These are phyloP conservation scores for Ceratobasidium sp. DNA, from an alignment of 1,284 basidiomycete species.

Conservation along the genomic window DNA sequence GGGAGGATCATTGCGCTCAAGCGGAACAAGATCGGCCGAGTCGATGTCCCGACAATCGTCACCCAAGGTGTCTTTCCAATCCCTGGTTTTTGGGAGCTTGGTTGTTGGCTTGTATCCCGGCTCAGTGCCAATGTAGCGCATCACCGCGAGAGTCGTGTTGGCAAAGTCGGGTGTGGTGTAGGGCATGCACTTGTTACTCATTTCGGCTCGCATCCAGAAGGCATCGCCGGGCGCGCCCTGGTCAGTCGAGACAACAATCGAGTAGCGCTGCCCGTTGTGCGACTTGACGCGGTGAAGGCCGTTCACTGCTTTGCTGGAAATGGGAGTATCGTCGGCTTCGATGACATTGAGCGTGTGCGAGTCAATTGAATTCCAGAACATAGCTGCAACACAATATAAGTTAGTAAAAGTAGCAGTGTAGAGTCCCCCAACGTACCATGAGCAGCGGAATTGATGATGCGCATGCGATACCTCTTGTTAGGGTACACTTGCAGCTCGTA, in stretches of 20 bases:
- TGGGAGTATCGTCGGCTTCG: conserved; percentile 56
- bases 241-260: conserved; percentile 46
- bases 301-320: conserved; percentile 12
- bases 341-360: conserved; percentile 55
- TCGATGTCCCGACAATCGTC: conserved; percentile 43
- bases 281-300: conserved; percentile 23
- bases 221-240: conserved; percentile 43
- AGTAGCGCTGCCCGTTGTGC: conserved; percentile 47
- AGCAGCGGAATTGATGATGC: conserved; percentile 60
- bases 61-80: conserved; percentile 43
- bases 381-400: conserved; percentile 46
- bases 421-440: conserved; percentile 2
- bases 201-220: conserved; percentile 47
- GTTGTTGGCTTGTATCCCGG: background rate
- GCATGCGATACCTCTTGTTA: conserved; percentile 54
- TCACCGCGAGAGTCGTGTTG: conserved; percentile 38
- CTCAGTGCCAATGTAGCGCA: conserved; percentile 42
- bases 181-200: conserved; percentile 38
- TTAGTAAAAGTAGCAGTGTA: background rate
- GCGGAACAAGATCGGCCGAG: conserved; percentile 43
- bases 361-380: conserved; percentile 56
- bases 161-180: conserved; percentile 30
- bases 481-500: conserved; percentile 46
- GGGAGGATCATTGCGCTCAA: conserved; percentile 43
- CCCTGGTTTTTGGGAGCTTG: conserved; percentile 37